Evolutionary conservation across 495 filamentous ascomycete genomes (phyloP), one percentile per base, ranked within the genome.

Genomic region (Aspergillus sclerotiicarbonarius): DNA sequence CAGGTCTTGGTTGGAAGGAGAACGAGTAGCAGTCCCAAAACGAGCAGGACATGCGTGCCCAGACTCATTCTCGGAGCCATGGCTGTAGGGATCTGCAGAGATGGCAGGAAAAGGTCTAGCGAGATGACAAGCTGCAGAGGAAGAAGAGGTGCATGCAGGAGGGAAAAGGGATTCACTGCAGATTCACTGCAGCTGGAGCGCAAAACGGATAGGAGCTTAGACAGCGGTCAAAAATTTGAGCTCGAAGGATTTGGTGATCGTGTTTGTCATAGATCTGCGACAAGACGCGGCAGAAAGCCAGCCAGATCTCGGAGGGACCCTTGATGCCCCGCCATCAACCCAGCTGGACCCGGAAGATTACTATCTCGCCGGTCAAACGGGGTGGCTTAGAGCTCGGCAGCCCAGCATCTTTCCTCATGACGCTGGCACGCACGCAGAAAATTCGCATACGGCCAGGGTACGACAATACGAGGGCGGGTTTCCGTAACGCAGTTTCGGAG

Each of bases 21-120:
- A 47, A 74, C 61, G 15, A 88, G 78, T 19, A 96, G 76, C 13
- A 93, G 68, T 19, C 89, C 71, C 31, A 92, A 71, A 46, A 86
- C 56, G 30, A 80, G 66, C 46, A 74, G 62, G 53, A 67, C 61
- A 64, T 70, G 67, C 45, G 66, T 63, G 64, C 72, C 68, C 65
- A 63, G 59, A 30, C 61, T 64, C 19, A 71, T 35, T 33, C 41
- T 53, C 56, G 69, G 53, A 48, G 67, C 62, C 74, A 76, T 76
- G 47, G 54, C 59, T 62, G 46, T n/a, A 15, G 20, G 31, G 48
- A 30, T 51, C 16, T 35, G 48, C 19, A 19, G 21, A 19, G 44
- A 51, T 54, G 54, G 33, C 39, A 25, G 54, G 44, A 44, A 55
- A 18, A 18, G n/a, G 49, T 30, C 8, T 18, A 58, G 33, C 49